These are phyloP conservation scores for Coemansia sp. DNA, from an alignment of 192 early-diverging fungal genomes.

Conservation along the genomic window DNA sequence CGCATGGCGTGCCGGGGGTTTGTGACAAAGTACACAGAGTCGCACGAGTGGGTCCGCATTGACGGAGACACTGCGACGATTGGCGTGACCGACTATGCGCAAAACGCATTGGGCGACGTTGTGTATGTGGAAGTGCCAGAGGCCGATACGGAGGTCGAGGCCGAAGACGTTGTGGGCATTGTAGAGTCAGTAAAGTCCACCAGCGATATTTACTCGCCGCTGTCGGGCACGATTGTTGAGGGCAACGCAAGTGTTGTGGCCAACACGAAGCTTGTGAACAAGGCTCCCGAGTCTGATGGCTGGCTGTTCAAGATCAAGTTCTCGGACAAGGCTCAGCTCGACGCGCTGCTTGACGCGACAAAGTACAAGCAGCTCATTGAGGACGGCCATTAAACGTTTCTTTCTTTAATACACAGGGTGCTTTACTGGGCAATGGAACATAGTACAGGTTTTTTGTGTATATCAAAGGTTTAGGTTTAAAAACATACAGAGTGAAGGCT, in stretches of 20 bases:
- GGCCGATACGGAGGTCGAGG: slow-evolving; percentile 61
- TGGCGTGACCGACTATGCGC: slow-evolving; percentile 92
- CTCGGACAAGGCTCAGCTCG: slow-evolving; percentile 63
- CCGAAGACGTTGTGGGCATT: slow-evolving; percentile 67
- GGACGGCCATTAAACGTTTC: slow-evolving; percentile 16
- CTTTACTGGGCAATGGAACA: not conserved
- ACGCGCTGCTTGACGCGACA: slow-evolving; percentile 68
- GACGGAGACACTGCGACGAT: slow-evolving; percentile 76
- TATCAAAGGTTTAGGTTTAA: not conserved
- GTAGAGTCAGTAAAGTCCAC: slow-evolving; percentile 97
- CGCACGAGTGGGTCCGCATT: slow-evolving; percentile 91
- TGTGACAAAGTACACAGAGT: slow-evolving; percentile 66
- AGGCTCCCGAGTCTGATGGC: slow-evolving; percentile 68
- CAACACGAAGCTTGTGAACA: slow-evolving; percentile 81
- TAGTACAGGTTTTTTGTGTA: slow-evolving; percentile 9
- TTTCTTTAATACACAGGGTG: not conserved
- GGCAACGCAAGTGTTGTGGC: slow-evolving; percentile 67
- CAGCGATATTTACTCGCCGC: slow-evolving; percentile 85
- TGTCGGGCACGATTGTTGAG: slow-evolving; percentile 78
- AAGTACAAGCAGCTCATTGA: slow-evolving; percentile 66
- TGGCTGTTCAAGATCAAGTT: slow-evolving; percentile 95
- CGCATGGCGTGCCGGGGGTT: not conserved
- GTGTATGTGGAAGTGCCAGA: slow-evolving; percentile 90
- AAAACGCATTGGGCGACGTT: slow-evolving; percentile 88
- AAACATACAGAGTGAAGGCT: slow-evolving; percentile 9